Percentiles rank a stretch among this genome's conserved stretches.
phyloP scores from a whole-genome alignment of 2,329 filamentous ascomycete species.

The Aspergillus intermedius region DNA sequence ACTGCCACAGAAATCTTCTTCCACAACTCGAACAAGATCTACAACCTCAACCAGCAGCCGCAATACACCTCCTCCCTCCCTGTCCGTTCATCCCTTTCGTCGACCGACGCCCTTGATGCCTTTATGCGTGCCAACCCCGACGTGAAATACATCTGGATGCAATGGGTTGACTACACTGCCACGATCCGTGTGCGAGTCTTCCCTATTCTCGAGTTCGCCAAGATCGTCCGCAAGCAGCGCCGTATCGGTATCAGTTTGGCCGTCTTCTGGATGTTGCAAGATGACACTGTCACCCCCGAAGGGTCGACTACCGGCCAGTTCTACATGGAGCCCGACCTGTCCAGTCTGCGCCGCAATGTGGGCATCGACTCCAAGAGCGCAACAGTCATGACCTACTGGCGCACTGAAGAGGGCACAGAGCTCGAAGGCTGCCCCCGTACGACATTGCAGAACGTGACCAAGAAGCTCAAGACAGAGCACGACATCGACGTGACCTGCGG shows the following conservation, averaged over 20 bases:
- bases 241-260: conserved; percentile 59
- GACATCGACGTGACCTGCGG: conserved; percentile 60
- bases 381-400: conserved; percentile 62
- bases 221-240: conserved; percentile 41
- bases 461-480: conserved; percentile 45
- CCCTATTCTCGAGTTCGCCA: conserved; percentile 53
- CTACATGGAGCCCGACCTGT: conserved; percentile 59
- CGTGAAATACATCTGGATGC: conserved; percentile 63
- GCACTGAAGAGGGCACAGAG: conserved; percentile 47
- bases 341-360: conserved; percentile 54
- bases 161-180: conserved; percentile 74
- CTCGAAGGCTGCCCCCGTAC: conserved; percentile 60
- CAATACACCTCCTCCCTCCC: conserved; percentile 10
- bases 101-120: conserved; percentile 27
- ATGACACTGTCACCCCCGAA: conserved; percentile 51
- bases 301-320: conserved; percentile 59
- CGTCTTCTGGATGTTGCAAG: conserved; percentile 60
- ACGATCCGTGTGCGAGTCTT: conserved; percentile 61
- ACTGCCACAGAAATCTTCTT: conserved; percentile 66
- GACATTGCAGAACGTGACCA: conserved; percentile 51
- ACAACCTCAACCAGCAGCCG: conserved; percentile 49
- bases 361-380: conserved; percentile 52
- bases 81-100: conserved; percentile 1
- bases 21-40: conserved; percentile 69
- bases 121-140: conserved; percentile 48